These are phyloP conservation scores for Ophiocytium majus DNA, from an alignment of 352 stramenopile species.

Conservation along the genomic window DNA sequence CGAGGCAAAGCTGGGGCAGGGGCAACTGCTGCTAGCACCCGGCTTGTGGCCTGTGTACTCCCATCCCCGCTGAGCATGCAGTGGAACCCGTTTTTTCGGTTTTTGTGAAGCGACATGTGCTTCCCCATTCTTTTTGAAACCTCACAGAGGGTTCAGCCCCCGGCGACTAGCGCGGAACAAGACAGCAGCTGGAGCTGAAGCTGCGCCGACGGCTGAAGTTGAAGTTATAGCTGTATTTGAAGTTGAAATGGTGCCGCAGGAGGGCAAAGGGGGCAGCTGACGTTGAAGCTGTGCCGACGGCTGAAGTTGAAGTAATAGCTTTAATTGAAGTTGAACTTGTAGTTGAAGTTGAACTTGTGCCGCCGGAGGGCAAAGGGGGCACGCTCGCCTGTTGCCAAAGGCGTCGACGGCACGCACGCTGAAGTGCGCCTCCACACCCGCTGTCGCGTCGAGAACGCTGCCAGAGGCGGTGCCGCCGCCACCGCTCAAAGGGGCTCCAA, in stretches of 20 bases:
- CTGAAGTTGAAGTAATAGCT: neutral
- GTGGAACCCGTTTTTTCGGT: neutral
- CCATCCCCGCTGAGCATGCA: neutral
- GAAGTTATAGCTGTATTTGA: neutral
- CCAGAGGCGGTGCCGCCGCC: neutral
- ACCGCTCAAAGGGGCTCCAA: no score
- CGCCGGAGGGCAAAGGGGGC: no score
- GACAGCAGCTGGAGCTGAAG: neutral
- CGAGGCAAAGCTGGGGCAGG: no score
- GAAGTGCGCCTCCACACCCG: neutral
- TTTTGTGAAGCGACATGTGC: neutral
- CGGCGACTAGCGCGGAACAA: no score
- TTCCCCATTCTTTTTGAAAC: no score
- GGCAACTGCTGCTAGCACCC: no score
- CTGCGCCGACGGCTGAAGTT: neutral
- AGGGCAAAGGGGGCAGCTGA: no score
- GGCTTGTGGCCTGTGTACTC: neutral
- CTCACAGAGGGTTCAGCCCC: no score
- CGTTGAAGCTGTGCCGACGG: no score
- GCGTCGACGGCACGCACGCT: neutral
- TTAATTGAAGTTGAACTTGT: neutral
- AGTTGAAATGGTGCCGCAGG: neutral
- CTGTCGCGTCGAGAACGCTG: no score
- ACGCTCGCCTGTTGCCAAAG: neutral
- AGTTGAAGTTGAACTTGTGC: neutral